Evolutionary conservation across 768 basidiomycete species (phyloP).

Genomic region (Auriculariales sp.): DNA sequence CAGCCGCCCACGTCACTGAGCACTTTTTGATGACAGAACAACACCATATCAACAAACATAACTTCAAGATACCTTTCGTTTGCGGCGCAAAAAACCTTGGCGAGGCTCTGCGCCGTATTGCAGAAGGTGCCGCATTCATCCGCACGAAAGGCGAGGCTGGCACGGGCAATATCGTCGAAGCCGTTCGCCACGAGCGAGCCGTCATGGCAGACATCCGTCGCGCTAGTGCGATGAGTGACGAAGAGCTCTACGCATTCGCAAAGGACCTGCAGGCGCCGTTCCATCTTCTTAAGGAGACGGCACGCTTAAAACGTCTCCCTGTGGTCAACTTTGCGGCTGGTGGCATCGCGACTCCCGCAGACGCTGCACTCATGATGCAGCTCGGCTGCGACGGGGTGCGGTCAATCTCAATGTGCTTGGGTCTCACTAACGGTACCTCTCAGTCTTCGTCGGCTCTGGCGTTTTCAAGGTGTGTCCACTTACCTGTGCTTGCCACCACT

Average conservation of each 20-base stretch:
- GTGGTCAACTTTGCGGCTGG: conserved; percentile 97
- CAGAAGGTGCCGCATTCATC: conserved; percentile 96
- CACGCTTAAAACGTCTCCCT: conserved; percentile 81
- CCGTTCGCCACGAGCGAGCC: conserved; percentile 81
- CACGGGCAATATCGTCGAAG: conserved; percentile 83
- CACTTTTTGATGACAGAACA: too few relatives aligned
- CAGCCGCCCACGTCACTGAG: too few relatives aligned
- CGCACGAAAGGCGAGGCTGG: conserved; percentile 93
- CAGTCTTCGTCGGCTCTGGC: conserved; percentile 95
- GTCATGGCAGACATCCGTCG: conserved; percentile 75
- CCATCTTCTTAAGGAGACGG: conserved; percentile 91
- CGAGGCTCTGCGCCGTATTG: conserved; percentile 89
- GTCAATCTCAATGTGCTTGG: conserved; percentile 12
- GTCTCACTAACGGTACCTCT: not conserved
- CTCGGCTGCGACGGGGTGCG: conserved; percentile 90
- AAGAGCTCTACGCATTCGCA: conserved; percentile 86
- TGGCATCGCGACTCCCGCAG: conserved; percentile 84
- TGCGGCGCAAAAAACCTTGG: conserved; percentile 93
- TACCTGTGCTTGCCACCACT: conserved; percentile 1
- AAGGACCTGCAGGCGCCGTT: conserved; percentile 89
- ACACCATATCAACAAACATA: conserved; percentile 93
- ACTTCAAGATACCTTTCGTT: conserved; percentile 89
- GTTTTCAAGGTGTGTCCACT: conserved; percentile 82
- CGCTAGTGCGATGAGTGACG: conserved; percentile 80
- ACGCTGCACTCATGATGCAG: conserved; percentile 98